phyloP scores from a whole-genome alignment of 768 basidiomycete genomes.

The Auricularia heimuer region DNA sequence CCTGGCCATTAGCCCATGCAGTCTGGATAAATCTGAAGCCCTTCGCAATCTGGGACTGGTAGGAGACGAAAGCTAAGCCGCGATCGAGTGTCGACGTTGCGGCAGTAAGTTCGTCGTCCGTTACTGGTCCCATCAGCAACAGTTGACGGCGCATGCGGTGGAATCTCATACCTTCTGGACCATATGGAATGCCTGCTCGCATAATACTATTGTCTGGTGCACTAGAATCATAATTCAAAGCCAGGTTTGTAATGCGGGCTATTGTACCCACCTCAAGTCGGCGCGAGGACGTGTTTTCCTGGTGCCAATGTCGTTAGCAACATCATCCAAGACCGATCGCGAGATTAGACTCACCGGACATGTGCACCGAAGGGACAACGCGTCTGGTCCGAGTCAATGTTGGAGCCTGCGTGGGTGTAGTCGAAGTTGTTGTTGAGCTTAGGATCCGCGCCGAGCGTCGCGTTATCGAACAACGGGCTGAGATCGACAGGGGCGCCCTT shows the following conservation, averaged over 20 bases:
- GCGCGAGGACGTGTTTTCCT: slow-evolving; percentile 34
- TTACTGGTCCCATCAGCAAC: neutral
- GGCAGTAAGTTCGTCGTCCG: neutral
- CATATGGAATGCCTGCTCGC: slow-evolving; percentile 28
- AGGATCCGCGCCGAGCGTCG: slow-evolving; percentile 25
- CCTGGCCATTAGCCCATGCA: neutral
- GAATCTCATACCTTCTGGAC: slow-evolving; percentile 19
- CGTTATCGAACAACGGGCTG: slow-evolving; percentile 35
- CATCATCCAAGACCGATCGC: neutral
- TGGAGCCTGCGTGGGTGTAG: slow-evolving; percentile 20
- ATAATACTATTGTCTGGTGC: slow-evolving; percentile 14
- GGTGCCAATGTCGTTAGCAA: neutral
- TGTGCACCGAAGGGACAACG: slow-evolving; percentile 39
- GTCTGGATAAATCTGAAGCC: slow-evolving; percentile 26
- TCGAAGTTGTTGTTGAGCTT: slow-evolving; percentile 35
- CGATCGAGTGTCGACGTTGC: neutral
- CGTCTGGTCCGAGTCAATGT: slow-evolving; percentile 6
- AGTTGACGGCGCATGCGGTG: neutral
- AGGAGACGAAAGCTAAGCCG: slow-evolving; percentile 24
- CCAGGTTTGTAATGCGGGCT: neutral
- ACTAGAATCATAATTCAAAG: neutral
- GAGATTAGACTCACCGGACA: slow-evolving; percentile 17
- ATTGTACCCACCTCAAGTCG: neutral
- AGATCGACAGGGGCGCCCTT: slow-evolving; percentile 36
- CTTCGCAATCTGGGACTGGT: slow-evolving; percentile 28